phyloP scores from a whole-genome alignment of 2,329 filamentous ascomycete genomes.

The Cytospora chrysosperma region DNA sequence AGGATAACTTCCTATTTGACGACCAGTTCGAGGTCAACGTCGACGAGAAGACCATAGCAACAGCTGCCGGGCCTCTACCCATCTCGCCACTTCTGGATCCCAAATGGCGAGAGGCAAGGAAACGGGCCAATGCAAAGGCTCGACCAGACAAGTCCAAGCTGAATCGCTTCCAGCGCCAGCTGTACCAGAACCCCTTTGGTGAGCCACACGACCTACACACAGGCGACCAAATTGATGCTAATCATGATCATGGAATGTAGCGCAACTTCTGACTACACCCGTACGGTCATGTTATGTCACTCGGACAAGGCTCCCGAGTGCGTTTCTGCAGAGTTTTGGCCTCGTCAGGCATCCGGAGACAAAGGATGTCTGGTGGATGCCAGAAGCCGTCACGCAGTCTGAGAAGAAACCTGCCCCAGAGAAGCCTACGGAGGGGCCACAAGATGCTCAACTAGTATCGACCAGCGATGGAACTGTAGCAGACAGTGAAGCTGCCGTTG shows the following conservation, averaged over 20 bases:
- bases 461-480: neutral
- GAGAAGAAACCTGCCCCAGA: neutral
- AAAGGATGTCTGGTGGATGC: conserved; percentile 55
- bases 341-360: conserved; percentile 55
- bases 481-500: neutral
- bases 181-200: conserved; percentile 67
- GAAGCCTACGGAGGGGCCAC: conserved; percentile 1
- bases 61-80: conserved; percentile 47
- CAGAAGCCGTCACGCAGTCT: conserved; percentile 31
- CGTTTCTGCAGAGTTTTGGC: conserved; percentile 63
- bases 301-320: conserved; percentile 49
- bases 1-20: conserved; percentile 1
- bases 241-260: conserved; percentile 40
- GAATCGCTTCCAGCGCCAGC: conserved; percentile 52
- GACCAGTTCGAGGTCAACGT: conserved; percentile 36
- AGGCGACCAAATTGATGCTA: conserved; percentile 8
- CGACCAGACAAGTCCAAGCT: conserved; percentile 34
- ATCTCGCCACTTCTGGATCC: conserved; percentile 56
- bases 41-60: conserved; percentile 44
- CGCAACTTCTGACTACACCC: conserved; percentile 60
- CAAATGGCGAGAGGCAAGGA: conserved; percentile 44
- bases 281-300: conserved; percentile 57
- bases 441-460: neutral
- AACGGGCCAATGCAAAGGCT: conserved; percentile 41
- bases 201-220: conserved; percentile 25